phyloP scores from a whole-genome alignment of 2,329 filamentous ascomycete genomes.

The Blastomyces emzantsi region DNA sequence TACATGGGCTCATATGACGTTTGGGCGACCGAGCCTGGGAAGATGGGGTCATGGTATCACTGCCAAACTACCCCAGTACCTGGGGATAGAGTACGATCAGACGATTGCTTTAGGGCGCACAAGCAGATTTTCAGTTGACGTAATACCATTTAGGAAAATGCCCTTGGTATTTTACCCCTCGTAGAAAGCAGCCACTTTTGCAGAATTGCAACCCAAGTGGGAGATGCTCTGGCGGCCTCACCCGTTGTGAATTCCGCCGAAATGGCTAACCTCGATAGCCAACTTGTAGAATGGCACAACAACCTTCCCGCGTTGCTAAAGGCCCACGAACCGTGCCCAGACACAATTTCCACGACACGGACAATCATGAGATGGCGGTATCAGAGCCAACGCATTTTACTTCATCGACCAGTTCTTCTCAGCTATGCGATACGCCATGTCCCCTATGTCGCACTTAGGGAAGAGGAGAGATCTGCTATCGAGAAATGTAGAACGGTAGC shows the following conservation, averaged over 20 bases:
- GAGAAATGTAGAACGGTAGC: conserved; percentile 61
- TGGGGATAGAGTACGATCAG: conserved; percentile 24
- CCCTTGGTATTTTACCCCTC: conserved; percentile 59
- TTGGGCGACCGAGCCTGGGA: conserved; percentile 61
- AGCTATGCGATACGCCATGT: conserved; percentile 51
- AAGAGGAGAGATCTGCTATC: conserved; percentile 59
- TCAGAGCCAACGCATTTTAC: conserved; percentile 65
- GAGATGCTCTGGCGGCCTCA: conserved; percentile 62
- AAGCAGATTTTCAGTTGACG: conserved; percentile 25
- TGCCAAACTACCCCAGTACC: conserved; percentile 52
- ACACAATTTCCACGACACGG: conserved; percentile 59
- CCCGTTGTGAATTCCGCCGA: conserved; percentile 60
- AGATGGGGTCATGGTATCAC: conserved; percentile 60
- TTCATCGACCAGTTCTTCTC: conserved; percentile 64
- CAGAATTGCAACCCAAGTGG: conserved; percentile 67
- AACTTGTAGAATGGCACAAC: conserved; percentile 64
- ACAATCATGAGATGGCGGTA: conserved; percentile 77
- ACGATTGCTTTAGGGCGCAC: conserved; percentile 13
- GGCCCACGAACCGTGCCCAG: conserved; percentile 58
- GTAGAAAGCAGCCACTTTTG: conserved; percentile 72
- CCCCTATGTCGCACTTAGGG: conserved; percentile 41
- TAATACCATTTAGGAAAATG: conserved; percentile 41
- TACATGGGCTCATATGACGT: conserved; percentile 62
- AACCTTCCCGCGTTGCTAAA: conserved; percentile 58
- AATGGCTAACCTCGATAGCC: conserved; percentile 55